Base-by-base conservation (phyloP, 495 filamentous ascomycete genomes). In the Penicillium turbatum region DNA sequence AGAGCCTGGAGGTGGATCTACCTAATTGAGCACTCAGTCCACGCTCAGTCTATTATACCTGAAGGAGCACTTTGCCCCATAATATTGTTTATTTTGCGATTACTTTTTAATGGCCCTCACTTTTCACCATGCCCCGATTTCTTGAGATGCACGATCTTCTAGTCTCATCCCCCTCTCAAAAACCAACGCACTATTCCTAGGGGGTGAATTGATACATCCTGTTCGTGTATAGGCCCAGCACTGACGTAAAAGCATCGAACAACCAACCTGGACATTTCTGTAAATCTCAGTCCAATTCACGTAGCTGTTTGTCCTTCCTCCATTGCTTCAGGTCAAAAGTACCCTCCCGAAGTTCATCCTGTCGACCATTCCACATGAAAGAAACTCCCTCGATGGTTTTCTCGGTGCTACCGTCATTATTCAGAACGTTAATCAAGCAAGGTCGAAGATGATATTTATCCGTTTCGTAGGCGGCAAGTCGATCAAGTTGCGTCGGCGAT, bases 321-420 rank as follows among this genome's bases (percentile, higher is more conserved):
- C 57, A 60, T 11, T 53, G 36, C 29, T 56, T 48, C 47, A 60
- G 44, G 34, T 56, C 21, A 45, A 60, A 60, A 1, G 17, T 50
- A 6, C 57, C 48, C 26, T 53, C 37, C 37, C 11, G 43, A 3
- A 60, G 30, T 36, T 60, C 53, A 35, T 53, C 39, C 3, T 19
- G 35, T 38, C 51, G 30, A 13, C 52, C 52, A 50, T 59, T 54
- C 60, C 60, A 62, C 52, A 52, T 37, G 19, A 55, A 59, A 13
- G 48, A 36, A 17, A 56, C 41, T 5, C 55, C 49, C 5, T 55
- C 34, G 27, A 62, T 35, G 27, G 29, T 54, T 6, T 32, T 50
- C 29, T 45, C n/a, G 12, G 32, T 39, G 34, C 34, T 46, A 43
- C 32, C 35, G 10, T 40, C 31, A 43, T 53, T 10, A 31, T 59